A percentile compares a stretch with the other conserved stretches of the same genome.
Evolutionary conservation across 768 basidiomycete genomes (phyloP).

Genomic region (Kwoniella newhampshirensis): DNA sequence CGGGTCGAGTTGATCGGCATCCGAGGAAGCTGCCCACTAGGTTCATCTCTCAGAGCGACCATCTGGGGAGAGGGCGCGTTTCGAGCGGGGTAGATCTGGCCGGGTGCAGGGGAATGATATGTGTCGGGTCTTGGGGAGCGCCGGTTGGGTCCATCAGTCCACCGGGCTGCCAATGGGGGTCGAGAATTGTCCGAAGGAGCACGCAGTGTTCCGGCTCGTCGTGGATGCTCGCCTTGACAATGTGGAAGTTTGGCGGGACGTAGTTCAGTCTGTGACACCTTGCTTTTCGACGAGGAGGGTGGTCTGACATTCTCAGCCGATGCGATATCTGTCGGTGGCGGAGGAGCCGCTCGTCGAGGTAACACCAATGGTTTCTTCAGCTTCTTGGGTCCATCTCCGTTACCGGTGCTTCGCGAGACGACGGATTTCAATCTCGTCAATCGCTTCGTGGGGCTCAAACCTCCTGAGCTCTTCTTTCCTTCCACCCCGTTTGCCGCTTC

Average conservation of each 20-base stretch:
- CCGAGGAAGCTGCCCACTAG: background rate
- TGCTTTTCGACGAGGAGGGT: slow-evolving; percentile 1
- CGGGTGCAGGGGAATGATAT: background rate
- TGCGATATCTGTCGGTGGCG: slow-evolving; percentile 29
- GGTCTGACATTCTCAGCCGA: background rate
- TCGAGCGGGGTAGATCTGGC: slow-evolving; percentile 9
- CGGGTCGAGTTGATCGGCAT: slow-evolving; percentile 5
- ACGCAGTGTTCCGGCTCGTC: slow-evolving; percentile 1
- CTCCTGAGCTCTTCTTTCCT: slow-evolving; percentile 4
- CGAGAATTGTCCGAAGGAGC: background rate
- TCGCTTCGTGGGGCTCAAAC: slow-evolving; percentile 32
- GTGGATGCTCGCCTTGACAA: slow-evolving; percentile 4
- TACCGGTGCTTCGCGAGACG: slow-evolving; percentile 9
- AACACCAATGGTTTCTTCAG: slow-evolving; percentile 37
- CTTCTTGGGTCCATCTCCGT: slow-evolving; percentile 26
- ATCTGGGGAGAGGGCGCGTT: slow-evolving; percentile 14
- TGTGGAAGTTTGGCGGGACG: slow-evolving; percentile 2
- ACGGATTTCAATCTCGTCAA: slow-evolving; percentile 29
- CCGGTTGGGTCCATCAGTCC: background rate
- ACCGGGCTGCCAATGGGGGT: background rate
- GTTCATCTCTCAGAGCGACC: slow-evolving; percentile 31
- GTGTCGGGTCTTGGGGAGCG: background rate
- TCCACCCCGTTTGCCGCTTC: slow-evolving; percentile 36
- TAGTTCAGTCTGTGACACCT: background rate
- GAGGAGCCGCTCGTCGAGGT: slow-evolving; percentile 39